Base-by-base conservation (phyloP, 768 basidiomycete species). In the Panaeolus papilionaceus region DNA sequence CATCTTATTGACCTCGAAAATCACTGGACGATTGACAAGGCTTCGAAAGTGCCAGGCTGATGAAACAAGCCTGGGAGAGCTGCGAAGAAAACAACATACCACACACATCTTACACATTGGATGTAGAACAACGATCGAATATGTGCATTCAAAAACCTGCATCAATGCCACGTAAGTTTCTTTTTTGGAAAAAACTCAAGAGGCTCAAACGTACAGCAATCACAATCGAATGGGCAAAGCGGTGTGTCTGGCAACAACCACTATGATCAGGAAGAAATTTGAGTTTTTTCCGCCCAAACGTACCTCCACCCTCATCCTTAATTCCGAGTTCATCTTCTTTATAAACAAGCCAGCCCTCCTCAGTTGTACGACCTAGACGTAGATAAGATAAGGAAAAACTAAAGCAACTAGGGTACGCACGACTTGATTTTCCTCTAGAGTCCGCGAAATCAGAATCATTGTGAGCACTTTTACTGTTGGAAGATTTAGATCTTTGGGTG, bases 191-290 rank as follows among this genome's bases (percentile, higher is more conserved):
- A 18, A 62, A 58, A 23, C 44, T n/a, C 66, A 28, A 28, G 47
- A 58, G 63, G 2, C 23, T 26, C 14, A 23, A 49, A 76, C 92
- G 79, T 73, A 94, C 94, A 95, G 72, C 94, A 95, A 42, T 92
- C 83, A 77, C 94, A 95, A 76, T 95, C 94, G 74, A 95, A 95
- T 6, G 94, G 94, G 80, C 94, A 95, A 45, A 92, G 77, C 3
- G 92, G 86, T 0, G 94, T 94, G 76, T 92, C 94, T 95, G 78
- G 38, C 68, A 58, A 61, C 75, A 67, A 68, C 5, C 64, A 66
- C 70, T 64, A 70, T 68, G 68, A 74, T 76, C 76, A 67, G 70
- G 37, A 67, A 64, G 69, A 67, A 69, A 63, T 58, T 38, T 16
- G 51, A 18, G 38, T 39, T 47, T 61, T 47, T 37, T 64, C 45